Percentiles rank a stretch among this genome's conserved stretches.
These are phyloP conservation scores for Flaveria robusta DNA, from an alignment of 129 eudicot genomes.

Conservation along the genomic window DNA sequence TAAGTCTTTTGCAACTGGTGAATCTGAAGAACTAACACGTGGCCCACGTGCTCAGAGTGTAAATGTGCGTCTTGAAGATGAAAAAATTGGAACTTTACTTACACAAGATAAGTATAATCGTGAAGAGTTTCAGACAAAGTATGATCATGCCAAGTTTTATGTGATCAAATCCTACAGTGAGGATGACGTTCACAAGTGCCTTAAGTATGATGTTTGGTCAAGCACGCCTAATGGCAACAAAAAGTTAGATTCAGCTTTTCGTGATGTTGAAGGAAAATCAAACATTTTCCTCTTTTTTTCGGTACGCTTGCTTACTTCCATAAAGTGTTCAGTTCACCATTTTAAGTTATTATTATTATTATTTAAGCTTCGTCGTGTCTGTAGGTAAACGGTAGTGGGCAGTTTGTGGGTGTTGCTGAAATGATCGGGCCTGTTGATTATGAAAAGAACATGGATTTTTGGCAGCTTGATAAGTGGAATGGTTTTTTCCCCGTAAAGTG, in stretches of 20 bases:
- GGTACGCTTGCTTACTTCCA: conserved; percentile 39
- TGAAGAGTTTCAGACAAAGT: conserved; percentile 53
- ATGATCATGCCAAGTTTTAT: conserved; percentile 70
- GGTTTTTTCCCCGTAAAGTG: conserved; percentile 92
- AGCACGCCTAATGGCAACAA: conserved; percentile 94
- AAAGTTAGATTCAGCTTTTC: conserved; percentile 70
- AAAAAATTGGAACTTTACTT: conserved; percentile 30
- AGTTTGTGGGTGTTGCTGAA: conserved; percentile 92
- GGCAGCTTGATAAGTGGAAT: conserved; percentile 97
- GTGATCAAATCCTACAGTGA: conserved; percentile 90
- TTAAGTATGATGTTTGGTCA: conserved; percentile 93
- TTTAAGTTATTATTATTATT: neutral
- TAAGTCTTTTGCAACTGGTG: conserved; percentile 51
- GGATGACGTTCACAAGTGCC: conserved; percentile 81
- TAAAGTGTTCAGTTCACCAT: neutral
- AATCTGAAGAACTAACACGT: conserved; percentile 67
- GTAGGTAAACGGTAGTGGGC: conserved; percentile 93
- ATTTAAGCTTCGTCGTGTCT: neutral
- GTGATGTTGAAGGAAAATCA: conserved; percentile 56
- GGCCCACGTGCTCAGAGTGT: conserved; percentile 73
- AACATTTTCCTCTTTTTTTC: conserved; percentile 79
- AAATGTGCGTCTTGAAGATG: conserved; percentile 38
- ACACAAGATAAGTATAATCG: conserved; percentile 54
- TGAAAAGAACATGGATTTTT: conserved; percentile 78
- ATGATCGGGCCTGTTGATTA: conserved; percentile 85